Evolutionary conservation across 148 eudicot genomes (phyloP), one percentile per base, ranked within the genome.

Genomic region (Heliosperma pusillum): DNA sequence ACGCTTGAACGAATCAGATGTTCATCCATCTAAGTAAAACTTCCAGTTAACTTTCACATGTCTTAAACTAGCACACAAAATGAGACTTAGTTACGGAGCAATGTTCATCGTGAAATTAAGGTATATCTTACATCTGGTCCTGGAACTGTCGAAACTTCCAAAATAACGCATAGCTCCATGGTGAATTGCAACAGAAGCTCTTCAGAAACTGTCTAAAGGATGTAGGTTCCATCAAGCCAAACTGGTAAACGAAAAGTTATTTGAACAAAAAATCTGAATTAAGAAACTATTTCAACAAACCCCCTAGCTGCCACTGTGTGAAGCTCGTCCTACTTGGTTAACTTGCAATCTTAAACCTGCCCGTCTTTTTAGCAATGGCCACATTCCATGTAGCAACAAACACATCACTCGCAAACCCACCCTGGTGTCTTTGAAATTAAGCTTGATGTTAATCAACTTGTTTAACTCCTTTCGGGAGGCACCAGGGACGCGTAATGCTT

Each of bases 101-200:
- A 47, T 11, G 53, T 3, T 27, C 30, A 19, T 36, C 2, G 13
- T 42, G 29, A 73, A 40, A n/a, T n/a, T 0, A n/a, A 20, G 5
- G 26, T 0, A 33, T 4, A 58, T 30, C 94, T 88, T 86, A 92
- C 97, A 79, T 80, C 47, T 79, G 75, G 57, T 72, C 74, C 22
- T 87, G 74, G 7, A 59, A 82, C 3, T 78, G 87, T 67, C 85
- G 86, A 76, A 85, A 79, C 86, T 89, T 89, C 97, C 97, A 92
- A 81, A 92, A 89, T 20, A 92, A 83, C 42, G 90, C 94, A 83
- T 92, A 92, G 74, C 81, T 84, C 97, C 97, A 92, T 19, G 76
- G 83, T 73, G 87, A 88, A 79, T 80, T 66, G 52, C 70, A 70
- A 85, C 94, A 88, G 71, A 87, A 74, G 72, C 80, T 80, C 77